Base-by-base conservation (phyloP, 1,284 basidiomycete species). In the Austroboletus rostrupii region DNA sequence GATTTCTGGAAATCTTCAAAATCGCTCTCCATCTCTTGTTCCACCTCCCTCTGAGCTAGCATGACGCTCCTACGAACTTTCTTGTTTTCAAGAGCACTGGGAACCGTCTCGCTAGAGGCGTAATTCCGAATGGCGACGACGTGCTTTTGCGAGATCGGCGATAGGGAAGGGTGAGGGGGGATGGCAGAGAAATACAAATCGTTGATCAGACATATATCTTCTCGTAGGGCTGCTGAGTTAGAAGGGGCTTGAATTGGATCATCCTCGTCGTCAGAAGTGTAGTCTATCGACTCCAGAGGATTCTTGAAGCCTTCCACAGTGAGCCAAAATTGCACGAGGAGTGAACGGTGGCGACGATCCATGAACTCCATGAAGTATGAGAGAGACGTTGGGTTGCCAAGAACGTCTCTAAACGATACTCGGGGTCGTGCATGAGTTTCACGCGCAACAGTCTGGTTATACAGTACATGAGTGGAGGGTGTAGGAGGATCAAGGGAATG, bases 331-430 rank as follows among this genome's bases (percentile, higher is more conserved):
- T 97, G 96, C 3, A 97, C 90, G 3, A 93, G 80, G 10, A 92
- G 67, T 14, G 92, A 89, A 28, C 90, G 83, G 50, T 85, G 79
- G 3, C 90, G 81, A 8, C 95, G 81, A 58, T 98, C 96, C 91
- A 97, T 95, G 63, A 91, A 96, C 70, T 99, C 96, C 84, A 97
- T 95, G 72, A 96, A 92, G 66, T 96, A 96, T 2, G 90, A 93
- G 1, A 98, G 77, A 0, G 92, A 92, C 28, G 85, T 88, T 0
- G 94, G 92, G 58, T 93, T 93, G 32, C 83, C 76, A 1, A 98
- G 81, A 38, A 97, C 79, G 43, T 91, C 85, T 37, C 87, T 80
- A 8, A 93, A 72, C 0, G 77, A 74, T 20, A 81, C 62, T 9
- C 73, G 67, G 7, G 73, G 69, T 53, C 75, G 76, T 33, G 68